Percentiles rank a stretch among this genome's conserved stretches.
Conservation (phyloP, 2,329 filamentous ascomycete genomes). For the Escovopsis sp. region DNA sequence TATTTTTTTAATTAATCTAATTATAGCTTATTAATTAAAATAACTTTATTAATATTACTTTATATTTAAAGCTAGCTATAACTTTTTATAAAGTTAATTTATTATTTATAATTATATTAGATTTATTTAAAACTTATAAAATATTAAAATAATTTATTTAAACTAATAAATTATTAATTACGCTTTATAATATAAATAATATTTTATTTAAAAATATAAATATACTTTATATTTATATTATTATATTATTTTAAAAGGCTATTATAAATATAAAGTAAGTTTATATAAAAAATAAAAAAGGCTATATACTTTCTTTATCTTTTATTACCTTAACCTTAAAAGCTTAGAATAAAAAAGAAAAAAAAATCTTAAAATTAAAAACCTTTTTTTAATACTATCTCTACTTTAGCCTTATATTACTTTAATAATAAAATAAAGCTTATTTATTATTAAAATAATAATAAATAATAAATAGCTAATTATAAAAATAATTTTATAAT, state of each 20-base stretch:
- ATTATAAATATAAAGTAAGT: neutral
- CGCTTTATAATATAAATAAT: neutral
- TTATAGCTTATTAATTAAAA: too few species aligned
- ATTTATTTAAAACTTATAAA: too few species aligned
- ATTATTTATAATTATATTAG: too few species aligned
- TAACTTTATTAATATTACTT: too few species aligned
- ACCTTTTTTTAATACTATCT: neutral
- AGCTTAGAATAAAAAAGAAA: neutral
- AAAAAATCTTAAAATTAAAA: neutral
- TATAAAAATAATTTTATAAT: neutral
- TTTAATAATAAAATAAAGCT: neutral
- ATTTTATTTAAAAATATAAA: neutral
- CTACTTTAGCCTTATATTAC: neutral
- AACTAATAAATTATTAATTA: neutral
- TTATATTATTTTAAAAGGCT: too few species aligned
- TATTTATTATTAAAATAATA: constrained; percentile 1
- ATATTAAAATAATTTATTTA: too few species aligned
- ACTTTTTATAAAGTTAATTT: too few species aligned
- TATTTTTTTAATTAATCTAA: too few species aligned
- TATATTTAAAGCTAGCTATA: too few species aligned
- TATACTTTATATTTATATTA: neutral
- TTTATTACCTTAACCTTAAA: constrained; percentile 1
- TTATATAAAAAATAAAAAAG: neutral
- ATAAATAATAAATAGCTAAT: too few species aligned
- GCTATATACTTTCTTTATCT: too few species aligned